Percentiles rank a stretch among this genome's conserved stretches.
Conservation (phyloP, 2,329 filamentous ascomycete species). For the Zarea fungicola region DNA sequence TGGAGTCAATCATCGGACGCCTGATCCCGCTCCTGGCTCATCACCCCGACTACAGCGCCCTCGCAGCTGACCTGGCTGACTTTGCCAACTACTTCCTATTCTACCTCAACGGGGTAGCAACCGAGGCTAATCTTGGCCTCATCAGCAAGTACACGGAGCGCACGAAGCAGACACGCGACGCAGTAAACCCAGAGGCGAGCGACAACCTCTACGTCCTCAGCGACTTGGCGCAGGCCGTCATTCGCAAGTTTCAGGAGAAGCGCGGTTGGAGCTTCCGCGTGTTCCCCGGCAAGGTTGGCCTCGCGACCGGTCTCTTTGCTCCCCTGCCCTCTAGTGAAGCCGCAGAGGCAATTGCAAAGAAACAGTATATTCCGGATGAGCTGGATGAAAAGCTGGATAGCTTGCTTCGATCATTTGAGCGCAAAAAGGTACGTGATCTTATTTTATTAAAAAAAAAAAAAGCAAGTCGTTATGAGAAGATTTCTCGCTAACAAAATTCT, state of each 20-base stretch:
- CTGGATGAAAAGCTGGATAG: slow-evolving; percentile 72
- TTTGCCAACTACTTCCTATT: slow-evolving; percentile 87
- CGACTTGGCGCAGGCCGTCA: slow-evolving; percentile 76
- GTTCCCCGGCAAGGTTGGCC: slow-evolving; percentile 71
- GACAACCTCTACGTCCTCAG: slow-evolving; percentile 80
- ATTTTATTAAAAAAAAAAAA: slow-evolving; percentile 1
- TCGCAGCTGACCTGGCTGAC: slow-evolving; percentile 65
- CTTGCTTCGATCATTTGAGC: slow-evolving; percentile 58
- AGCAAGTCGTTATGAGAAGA: too few species aligned
- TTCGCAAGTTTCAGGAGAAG: slow-evolving; percentile 80
- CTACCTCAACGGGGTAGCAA: slow-evolving; percentile 77
- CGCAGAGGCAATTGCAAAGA: slow-evolving; percentile 81
- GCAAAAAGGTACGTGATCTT: slow-evolving; percentile 55
- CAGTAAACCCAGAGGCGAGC: slow-evolving; percentile 60
- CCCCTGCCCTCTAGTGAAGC: slow-evolving; percentile 69
- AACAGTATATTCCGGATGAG: slow-evolving; percentile 74
- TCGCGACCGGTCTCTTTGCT: slow-evolving; percentile 75
- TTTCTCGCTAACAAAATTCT: slow-evolving; percentile 20
- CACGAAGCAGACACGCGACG: slow-evolving; percentile 84
- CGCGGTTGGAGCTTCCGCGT: slow-evolving; percentile 83
- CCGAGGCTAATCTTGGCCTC: slow-evolving; percentile 78
- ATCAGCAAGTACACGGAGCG: slow-evolving; percentile 91
- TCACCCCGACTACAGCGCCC: slow-evolving; percentile 78
- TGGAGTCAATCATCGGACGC: slow-evolving; percentile 78
- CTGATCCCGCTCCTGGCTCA: slow-evolving; percentile 86